Evolutionary conservation across 1,139 yeast genomes (phyloP).

Genomic region (Arxiozyma bovina): DNA sequence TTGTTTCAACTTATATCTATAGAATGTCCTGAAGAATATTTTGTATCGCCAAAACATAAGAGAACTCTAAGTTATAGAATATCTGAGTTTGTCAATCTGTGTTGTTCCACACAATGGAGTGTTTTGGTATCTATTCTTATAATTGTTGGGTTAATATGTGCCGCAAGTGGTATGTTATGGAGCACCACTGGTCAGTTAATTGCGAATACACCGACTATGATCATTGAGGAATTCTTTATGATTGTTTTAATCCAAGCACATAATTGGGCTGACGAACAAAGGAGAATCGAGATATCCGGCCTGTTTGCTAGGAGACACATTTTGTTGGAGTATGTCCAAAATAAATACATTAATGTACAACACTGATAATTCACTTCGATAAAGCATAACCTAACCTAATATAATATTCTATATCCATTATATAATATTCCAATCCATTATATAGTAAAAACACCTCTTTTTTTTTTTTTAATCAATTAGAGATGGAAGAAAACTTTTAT

Average conservation of each 20-base stretch:
- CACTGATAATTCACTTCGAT: not conserved
- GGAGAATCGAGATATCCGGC: slow-evolving; percentile 23
- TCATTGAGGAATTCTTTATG: slow-evolving; percentile 34
- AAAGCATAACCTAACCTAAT: not conserved
- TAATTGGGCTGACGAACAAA: slow-evolving; percentile 26
- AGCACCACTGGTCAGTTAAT: slow-evolving; percentile 34
- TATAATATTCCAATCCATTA: not conserved
- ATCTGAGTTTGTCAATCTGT: slow-evolving; percentile 21
- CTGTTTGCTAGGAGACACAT: slow-evolving; percentile 19
- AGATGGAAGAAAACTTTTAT: too few relatives aligned
- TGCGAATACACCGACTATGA: slow-evolving; percentile 36
- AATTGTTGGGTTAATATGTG: slow-evolving; percentile 27
- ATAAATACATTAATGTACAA: not conserved
- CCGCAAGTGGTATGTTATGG: slow-evolving; percentile 32
- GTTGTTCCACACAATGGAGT: slow-evolving; percentile 27
- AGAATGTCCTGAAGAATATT: slow-evolving; percentile 18
- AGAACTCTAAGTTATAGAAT: slow-evolving; percentile 19
- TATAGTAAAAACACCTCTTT: too few relatives aligned
- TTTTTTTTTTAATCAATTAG: too few relatives aligned
- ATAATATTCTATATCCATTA: not conserved
- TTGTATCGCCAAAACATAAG: slow-evolving; percentile 9
- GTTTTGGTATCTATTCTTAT: slow-evolving; percentile 25
- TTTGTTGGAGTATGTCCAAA: slow-evolving; percentile 12
- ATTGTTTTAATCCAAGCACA: slow-evolving; percentile 34
- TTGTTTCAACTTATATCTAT: slow-evolving; percentile 19